These are phyloP conservation scores for Tolypocladium tundrense DNA, from an alignment of 2,329 filamentous ascomycete genomes.

Conservation along the genomic window DNA sequence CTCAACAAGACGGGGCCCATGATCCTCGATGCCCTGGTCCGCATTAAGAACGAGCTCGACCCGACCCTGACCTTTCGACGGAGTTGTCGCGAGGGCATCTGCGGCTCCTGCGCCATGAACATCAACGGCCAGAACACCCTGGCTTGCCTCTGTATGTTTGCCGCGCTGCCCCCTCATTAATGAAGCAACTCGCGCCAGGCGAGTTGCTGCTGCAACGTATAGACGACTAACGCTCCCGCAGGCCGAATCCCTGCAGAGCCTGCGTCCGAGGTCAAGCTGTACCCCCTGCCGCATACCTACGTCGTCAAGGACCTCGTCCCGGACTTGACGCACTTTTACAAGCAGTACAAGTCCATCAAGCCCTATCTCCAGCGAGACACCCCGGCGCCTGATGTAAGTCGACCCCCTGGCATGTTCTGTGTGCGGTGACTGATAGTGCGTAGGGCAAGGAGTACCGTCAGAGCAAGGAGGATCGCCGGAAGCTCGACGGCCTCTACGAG, in stretches of 20 bases:
- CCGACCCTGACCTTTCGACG: slow-evolving; percentile 92
- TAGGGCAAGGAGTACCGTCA: slow-evolving; percentile 90
- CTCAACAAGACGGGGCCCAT: slow-evolving; percentile 99
- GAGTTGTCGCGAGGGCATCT: slow-evolving; percentile 96
- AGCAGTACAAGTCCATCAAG: slow-evolving; percentile 99
- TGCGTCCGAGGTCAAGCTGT: slow-evolving; percentile 78
- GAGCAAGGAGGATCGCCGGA: slow-evolving; percentile 82
- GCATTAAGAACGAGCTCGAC: slow-evolving; percentile 98
- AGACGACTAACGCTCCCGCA: slow-evolving; percentile 28
- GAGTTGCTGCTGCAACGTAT: neutral
- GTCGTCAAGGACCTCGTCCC: slow-evolving; percentile 98
- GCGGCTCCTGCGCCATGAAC: slow-evolving; percentile 98
- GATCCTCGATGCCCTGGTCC: slow-evolving; percentile 91
- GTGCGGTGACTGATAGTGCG: slow-evolving; percentile 3
- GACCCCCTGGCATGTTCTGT: neutral
- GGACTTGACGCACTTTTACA: slow-evolving; percentile 98
- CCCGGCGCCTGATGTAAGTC: slow-evolving; percentile 67
- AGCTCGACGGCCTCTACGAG: slow-evolving; percentile 97
- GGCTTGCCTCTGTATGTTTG: slow-evolving; percentile 82
- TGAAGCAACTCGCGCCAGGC: neutral
- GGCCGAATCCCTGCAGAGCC: slow-evolving; percentile 88
- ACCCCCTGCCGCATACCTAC: slow-evolving; percentile 96
- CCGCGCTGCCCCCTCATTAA: neutral
- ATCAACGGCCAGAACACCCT: slow-evolving; percentile 98
- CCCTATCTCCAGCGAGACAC: slow-evolving; percentile 92